phyloP scores from a whole-genome alignment of 2,329 filamentous ascomycete genomes.

The Dothideomycetidae sp. region DNA sequence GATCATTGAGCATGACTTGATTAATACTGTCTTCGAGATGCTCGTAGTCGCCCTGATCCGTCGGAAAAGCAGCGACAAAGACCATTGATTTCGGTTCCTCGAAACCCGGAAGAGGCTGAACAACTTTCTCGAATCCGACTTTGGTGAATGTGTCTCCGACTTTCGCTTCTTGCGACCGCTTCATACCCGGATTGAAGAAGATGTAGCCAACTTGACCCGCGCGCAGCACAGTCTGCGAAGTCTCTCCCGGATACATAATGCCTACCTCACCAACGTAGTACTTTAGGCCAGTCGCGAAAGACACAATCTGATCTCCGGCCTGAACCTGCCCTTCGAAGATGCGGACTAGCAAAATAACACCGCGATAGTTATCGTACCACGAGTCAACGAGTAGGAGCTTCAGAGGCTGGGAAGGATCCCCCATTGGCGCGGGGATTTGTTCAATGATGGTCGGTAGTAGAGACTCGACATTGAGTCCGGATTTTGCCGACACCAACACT shows the following conservation, averaged over 20 bases:
- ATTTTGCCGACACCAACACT: constrained; percentile 80
- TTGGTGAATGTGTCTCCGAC: constrained; percentile 90
- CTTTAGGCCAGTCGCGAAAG: constrained; percentile 73
- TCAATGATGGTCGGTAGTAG: constrained; percentile 77
- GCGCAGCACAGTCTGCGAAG: constrained; percentile 62
- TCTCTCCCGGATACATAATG: constrained; percentile 85
- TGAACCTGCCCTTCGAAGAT: constrained; percentile 78
- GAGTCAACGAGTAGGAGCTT: constrained; percentile 86
- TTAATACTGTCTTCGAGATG: constrained; percentile 87
- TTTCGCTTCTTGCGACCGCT: constrained; percentile 86
- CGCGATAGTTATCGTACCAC: constrained; percentile 95
- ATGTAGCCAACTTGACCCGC: constrained; percentile 95
- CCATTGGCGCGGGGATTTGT: constrained; percentile 64
- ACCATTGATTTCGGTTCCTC: constrained; percentile 98
- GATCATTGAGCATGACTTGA: constrained; percentile 85
- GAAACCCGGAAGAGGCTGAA: constrained; percentile 77
- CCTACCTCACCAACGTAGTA: constrained; percentile 94
- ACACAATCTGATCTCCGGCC: constrained; percentile 73
- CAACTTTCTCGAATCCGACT: constrained; percentile 57
- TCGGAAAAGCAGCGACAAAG: constrained; percentile 91
- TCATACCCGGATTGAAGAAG: constrained; percentile 97
- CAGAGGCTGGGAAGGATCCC: constrained; percentile 57
- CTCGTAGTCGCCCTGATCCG: constrained; percentile 74
- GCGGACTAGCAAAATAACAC: constrained; percentile 79
- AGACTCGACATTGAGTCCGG: constrained; percentile 71